Evolutionary conservation across 139 green algal species (phyloP), one percentile per base, ranked within the genome.

Genomic region (Microglena sp.): DNA sequence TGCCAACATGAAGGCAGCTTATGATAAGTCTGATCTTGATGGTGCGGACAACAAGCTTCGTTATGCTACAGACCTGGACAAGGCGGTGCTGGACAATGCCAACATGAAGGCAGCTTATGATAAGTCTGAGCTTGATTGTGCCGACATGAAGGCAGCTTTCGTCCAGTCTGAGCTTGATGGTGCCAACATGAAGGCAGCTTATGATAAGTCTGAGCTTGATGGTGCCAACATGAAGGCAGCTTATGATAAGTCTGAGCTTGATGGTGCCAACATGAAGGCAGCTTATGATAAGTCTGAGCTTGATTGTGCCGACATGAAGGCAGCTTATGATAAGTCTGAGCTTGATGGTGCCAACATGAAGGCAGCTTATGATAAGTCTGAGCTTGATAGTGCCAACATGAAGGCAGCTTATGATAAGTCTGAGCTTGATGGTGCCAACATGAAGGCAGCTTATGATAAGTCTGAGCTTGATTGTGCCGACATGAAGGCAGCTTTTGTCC

Each of bases 361-460:
- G 53, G 53, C 53, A 8, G 58, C 45, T 73, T 32, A n/a, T n/a
- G 67, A n/a, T 2, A 62, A 73, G 59, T 43, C 67, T 6, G 21
- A n/a, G 21, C 15, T 60, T 22, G 53, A 60, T 60, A 18, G n/a
- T 18, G 53, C 6, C 15, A 26, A 60, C n/a, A 26, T 60, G 18
- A 60, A 60, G 53, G 53, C 15, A 8, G 24, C 21, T 60, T 60
- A 33, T 60, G 53, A 60, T 7, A 60, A 60, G 21, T 24, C 53
- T 6, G 31, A 8, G 8, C 32, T 31, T 46, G 21, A 73, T 45
- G n/a, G 11, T 28, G 53, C n/a, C 27, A 33, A 40, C 29, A 50
- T 11, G 33, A 62, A 29, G 3, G 4, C 4, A 60, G 58, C 45
- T 73, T 32, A n/a, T n/a, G 67, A n/a, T 2, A 62, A 73, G 59